Evolutionary conservation across 805 yeast species (phyloP), one percentile per base, ranked within the genome.

Genomic region (Yarrowia porcina): DNA sequence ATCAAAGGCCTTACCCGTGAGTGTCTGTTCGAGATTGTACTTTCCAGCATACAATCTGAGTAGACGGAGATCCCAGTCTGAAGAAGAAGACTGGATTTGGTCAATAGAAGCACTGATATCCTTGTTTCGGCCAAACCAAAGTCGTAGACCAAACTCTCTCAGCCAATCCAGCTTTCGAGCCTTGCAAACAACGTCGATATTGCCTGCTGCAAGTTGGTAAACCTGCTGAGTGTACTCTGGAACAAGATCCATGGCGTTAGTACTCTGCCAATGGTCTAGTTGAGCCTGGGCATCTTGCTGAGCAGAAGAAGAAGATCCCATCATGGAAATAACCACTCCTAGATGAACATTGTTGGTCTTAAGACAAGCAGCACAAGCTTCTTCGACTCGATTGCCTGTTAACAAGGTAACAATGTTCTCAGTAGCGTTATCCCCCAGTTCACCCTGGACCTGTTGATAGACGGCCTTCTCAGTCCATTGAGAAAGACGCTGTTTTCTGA

Each of bases 321-420:
- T 71, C 44, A 88, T 75, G 0, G 97, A 80, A 12, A 93, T 72
- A 27, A 90, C 69, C 0, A 83, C 83, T 0, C 96, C 84, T 18
- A 93, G 73, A 71, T 92, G 96, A 5, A 81, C 74, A 68, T 89
- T 88, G 9, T 80, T 79, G 0, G 87, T 73, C n/a, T 79, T 75
- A 1, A 85, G 73, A 0, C 97, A 92, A 2, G 76, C 65, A 30
- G 78, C 76, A 6, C 86, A 77, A 0, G 98, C 97, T 27, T 77
- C 77, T 9, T 79, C 75, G 28, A 90, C 69, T 63, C 86, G 82
- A 61, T 88, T 85, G 4, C 81, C 76, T 32, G 71, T 54, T n/a
- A 77, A 64, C 12, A 67, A 65, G 3, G 80, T 69, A 69, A 83
- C 85, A 0, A 88, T 79, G 21, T 73, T 71, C 2, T 17, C 25